Evolutionary conservation across 352 stramenopile species (phyloP), one percentile per base, ranked within the genome.

Genomic region (Phytophthora sp.): DNA sequence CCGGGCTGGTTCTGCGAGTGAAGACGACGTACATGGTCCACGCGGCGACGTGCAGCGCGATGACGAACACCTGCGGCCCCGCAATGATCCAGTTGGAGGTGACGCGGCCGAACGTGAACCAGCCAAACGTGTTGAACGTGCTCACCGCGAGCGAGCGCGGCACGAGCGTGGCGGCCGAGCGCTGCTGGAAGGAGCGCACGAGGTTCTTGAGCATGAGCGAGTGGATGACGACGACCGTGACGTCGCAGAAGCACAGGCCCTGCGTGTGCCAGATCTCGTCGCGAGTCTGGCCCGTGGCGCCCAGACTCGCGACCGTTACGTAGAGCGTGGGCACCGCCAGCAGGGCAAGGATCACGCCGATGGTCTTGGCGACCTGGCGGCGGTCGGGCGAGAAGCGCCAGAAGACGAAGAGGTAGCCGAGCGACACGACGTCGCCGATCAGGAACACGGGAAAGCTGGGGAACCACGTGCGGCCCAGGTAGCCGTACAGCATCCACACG

Each of bases 21-120:
- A 72, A 79, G 43, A 74, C 48, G 49, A 72, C 26, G 62, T 72
- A 79, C 52, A 76, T 72, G 28, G 20, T 68, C 50, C 70, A 69
- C 15, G 69, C 66, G 28, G 62, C 46, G 31, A 66, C 37, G 49
- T 79, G 57, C 5, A 83, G 52, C 23, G 65, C 39, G 34, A 80
- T 70, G 54, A 77, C 76, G 31, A 84, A 69, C 10, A 66, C 61
- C 59, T 84, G 80, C 0, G 79, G 74, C 6, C 56, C 66, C 18
- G 78, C 72, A 38, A 88, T 82, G 65, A 89, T 72, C 77, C 72
- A 85, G 51, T 84, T 75, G 20, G 54, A 59, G n/a, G 67, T 76
- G 42, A 89, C 52, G 5, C 41, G 42, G n/a, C 61, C 69, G 56
- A 84, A 87, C 12, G 69, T 70, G 45, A 85, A 68, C 79, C 79